Conservation (phyloP, 805 yeast species). For the Wickerhamomyces alni region DNA sequence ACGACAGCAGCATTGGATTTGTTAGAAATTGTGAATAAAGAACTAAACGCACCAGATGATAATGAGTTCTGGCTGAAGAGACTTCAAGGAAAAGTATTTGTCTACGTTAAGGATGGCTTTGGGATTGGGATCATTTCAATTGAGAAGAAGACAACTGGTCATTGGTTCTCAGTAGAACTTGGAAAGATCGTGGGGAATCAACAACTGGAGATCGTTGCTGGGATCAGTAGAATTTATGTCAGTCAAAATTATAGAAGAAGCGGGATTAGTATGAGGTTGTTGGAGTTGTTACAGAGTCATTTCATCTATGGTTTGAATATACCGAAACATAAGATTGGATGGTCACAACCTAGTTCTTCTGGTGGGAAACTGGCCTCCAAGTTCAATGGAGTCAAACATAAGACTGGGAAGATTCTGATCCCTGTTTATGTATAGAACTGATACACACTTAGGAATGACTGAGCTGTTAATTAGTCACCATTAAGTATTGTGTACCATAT, state of each 20-base stretch:
- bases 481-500: no score
- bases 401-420: slow-evolving; percentile 41
- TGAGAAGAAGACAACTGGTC: slow-evolving; percentile 39
- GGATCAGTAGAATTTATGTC: slow-evolving; percentile 46
- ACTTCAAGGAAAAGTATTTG: slow-evolving; percentile 39
- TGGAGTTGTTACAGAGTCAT: slow-evolving; percentile 37
- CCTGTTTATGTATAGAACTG: slow-evolving; percentile 39
- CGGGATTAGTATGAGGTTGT: slow-evolving; percentile 43
- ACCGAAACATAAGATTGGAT: slow-evolving; percentile 42
- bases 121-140: slow-evolving; percentile 55
- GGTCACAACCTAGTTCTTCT: slow-evolving; percentile 67
- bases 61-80: slow-evolving; percentile 33
- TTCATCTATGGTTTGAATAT: slow-evolving; percentile 45
- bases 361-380: slow-evolving; percentile 55
- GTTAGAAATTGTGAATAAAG: slow-evolving; percentile 50
- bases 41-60: slow-evolving; percentile 54
- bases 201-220: slow-evolving; percentile 33
- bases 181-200: slow-evolving; percentile 45
- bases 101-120: slow-evolving; percentile 37
- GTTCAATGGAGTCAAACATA: slow-evolving; percentile 52
- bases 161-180: slow-evolving; percentile 56
- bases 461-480: no score
- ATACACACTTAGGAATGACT: no score
- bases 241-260: slow-evolving; percentile 37
- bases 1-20: slow-evolving; percentile 32